Percentiles rank a stretch among this genome's conserved stretches.
These are phyloP conservation scores for Saccharata proteae DNA, from an alignment of 2,329 filamentous ascomycete species.

Conservation along the genomic window DNA sequence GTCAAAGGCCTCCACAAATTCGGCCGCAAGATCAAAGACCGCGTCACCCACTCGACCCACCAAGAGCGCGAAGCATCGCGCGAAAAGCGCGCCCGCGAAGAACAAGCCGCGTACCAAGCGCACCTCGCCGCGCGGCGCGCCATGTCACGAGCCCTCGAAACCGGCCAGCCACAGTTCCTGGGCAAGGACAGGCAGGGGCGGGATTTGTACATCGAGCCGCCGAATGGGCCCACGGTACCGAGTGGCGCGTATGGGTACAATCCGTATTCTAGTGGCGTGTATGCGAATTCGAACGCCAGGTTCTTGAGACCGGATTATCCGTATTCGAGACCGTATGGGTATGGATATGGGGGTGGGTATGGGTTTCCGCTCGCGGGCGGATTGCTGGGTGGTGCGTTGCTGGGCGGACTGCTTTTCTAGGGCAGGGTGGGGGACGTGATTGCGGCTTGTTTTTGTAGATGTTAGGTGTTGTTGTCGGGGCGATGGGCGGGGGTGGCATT, in stretches of 20 bases:
- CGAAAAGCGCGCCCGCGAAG: slow-evolving; percentile 34
- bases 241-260: slow-evolving; percentile 30
- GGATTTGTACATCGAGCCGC: slow-evolving; percentile 48
- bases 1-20: slow-evolving; percentile 28
- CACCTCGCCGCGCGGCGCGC: slow-evolving; percentile 40
- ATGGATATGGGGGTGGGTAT: slow-evolving; percentile 26
- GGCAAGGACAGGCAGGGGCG: slow-evolving; percentile 41
- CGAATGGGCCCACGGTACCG: slow-evolving; percentile 16
- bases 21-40: slow-evolving; percentile 48
- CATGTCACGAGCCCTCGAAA: slow-evolving; percentile 39
- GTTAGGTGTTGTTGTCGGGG: too few relatives aligned
- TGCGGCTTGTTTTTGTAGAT: too few relatives aligned
- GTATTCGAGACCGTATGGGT: slow-evolving; percentile 30
- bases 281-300: slow-evolving; percentile 35
- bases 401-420: slow-evolving; percentile 4
- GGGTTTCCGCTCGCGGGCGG: slow-evolving; percentile 23
- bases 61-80: slow-evolving; percentile 39
- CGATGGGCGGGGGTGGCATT: too few relatives aligned
- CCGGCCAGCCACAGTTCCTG: slow-evolving; percentile 44
- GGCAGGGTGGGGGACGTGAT: too few relatives aligned
- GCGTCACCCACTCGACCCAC: slow-evolving; percentile 45
- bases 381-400: slow-evolving; percentile 12
- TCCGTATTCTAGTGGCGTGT: slow-evolving; percentile 34
- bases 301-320: slow-evolving; percentile 37
- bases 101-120: slow-evolving; percentile 39